Evolutionary conservation across 1,284 basidiomycete species (phyloP).

Genomic region (Moesziomyces parantarcticus): DNA sequence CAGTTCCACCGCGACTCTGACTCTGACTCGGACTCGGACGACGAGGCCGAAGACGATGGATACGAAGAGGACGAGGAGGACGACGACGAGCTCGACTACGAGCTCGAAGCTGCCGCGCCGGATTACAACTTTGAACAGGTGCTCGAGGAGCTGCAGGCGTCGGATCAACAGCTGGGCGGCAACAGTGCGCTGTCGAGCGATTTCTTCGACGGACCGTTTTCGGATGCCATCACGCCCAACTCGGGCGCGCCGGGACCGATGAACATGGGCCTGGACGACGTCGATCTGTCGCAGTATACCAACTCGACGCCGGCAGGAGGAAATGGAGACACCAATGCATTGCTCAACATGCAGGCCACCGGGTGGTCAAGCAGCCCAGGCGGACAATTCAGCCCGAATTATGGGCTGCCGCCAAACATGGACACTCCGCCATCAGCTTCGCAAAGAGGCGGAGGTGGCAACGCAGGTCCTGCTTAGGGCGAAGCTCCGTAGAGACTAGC

Average conservation of each 20-base stretch:
- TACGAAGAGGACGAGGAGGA: conserved; percentile 49
- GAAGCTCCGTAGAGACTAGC: too few relatives aligned
- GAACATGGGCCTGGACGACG: conserved; percentile 9
- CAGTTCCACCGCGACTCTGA: conserved; percentile 41
- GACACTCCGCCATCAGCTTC: not conserved
- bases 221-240: conserved; percentile 9
- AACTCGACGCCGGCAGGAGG: not conserved
- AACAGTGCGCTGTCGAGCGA: conserved; percentile 16
- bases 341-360: conserved; percentile 9
- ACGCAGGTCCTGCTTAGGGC: too few relatives aligned
- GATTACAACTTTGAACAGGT: conserved; percentile 35
- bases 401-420: conserved; percentile 1
- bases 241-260: conserved; percentile 15
- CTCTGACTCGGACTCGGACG: conserved; percentile 35
- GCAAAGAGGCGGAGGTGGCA: not conserved
- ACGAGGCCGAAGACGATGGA: conserved; percentile 44
- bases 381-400: conserved; percentile 9
- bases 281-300: conserved; percentile 29
- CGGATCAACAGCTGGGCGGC: conserved; percentile 8
- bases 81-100: conserved; percentile 41
- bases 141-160: conserved; percentile 29
- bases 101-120: conserved; percentile 8
- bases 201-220: conserved; percentile 47
- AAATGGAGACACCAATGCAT: not conserved
- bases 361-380: conserved; percentile 19